These are phyloP conservation scores for Spiromastix sp. DNA, from an alignment of 2,329 filamentous ascomycete genomes.

Conservation along the genomic window DNA sequence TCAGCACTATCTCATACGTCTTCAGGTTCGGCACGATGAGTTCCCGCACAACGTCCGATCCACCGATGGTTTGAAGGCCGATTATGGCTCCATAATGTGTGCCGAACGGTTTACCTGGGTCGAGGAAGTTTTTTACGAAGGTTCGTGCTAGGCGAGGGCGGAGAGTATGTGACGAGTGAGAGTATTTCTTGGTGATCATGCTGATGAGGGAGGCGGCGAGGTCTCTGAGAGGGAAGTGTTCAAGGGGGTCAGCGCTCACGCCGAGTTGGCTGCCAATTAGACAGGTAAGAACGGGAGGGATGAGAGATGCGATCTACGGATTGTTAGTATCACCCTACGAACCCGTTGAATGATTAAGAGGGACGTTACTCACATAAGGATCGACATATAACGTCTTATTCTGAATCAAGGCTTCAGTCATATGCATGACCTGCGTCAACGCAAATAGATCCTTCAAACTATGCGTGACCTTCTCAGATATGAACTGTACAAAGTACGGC, in stretches of 20 bases:
- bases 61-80: conserved; percentile 69
- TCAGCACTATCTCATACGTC: conserved; percentile 52
- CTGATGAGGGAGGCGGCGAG: conserved; percentile 73
- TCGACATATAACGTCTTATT: conserved; percentile 71
- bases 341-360: not conserved
- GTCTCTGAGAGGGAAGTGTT: conserved; percentile 73
- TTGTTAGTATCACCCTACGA: too few species aligned
- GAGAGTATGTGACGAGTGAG: conserved; percentile 67
- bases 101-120: conserved; percentile 69
- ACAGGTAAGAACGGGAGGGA: conserved; percentile 84
- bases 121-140: conserved; percentile 83
- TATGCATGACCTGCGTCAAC: conserved; percentile 83
- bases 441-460: conserved; percentile 82
- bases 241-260: conserved; percentile 37
- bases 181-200: conserved; percentile 70
- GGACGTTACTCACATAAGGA: conserved; percentile 42
- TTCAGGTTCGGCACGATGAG: conserved; percentile 57
- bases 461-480: conserved; percentile 92
- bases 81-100: conserved; percentile 83
- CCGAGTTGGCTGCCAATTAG: conserved; percentile 76
- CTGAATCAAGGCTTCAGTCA: conserved; percentile 71
- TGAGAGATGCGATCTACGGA: conserved; percentile 52
- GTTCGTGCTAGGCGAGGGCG: conserved; percentile 85
- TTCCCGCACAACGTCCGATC: conserved; percentile 51
- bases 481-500: conserved; percentile 93